phyloP scores from a whole-genome alignment of 805 yeast species.

The Middelhovenomyces tepae region DNA sequence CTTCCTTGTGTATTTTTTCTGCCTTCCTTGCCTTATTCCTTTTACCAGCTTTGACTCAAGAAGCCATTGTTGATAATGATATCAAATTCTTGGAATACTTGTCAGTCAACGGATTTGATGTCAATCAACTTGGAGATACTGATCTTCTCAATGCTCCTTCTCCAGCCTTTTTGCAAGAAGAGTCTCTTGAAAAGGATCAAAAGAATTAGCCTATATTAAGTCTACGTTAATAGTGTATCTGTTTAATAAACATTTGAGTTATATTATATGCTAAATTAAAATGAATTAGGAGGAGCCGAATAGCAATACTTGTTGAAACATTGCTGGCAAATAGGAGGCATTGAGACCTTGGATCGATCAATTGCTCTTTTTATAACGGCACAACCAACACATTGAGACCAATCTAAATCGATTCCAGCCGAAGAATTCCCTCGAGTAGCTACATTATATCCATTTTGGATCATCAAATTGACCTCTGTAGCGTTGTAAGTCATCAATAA shows the following conservation, averaged over 20 bases:
- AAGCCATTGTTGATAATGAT: conserved; percentile 74
- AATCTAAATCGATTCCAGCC: conserved; percentile 62
- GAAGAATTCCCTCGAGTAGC: too few species aligned
- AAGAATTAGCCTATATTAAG: too few species aligned
- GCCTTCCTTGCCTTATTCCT: conserved; percentile 61
- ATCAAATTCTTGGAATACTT: conserved; percentile 59
- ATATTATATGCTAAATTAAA: too few species aligned
- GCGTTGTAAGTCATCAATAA: conserved; percentile 54
- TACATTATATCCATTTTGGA: conserved; percentile 69
- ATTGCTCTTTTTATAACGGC: conserved; percentile 74
- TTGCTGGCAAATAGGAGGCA: conserved; percentile 58
- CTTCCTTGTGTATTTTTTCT: conserved; percentile 65
- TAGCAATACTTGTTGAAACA: conserved; percentile 68
- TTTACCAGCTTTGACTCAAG: conserved; percentile 77
- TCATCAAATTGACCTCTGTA: conserved; percentile 49
- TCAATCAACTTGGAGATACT: conserved; percentile 43
- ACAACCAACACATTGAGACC: conserved; percentile 73
- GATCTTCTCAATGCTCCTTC: conserved; percentile 2
- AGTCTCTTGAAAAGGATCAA: too few species aligned
- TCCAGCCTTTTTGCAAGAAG: too few species aligned
- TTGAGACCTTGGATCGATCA: conserved; percentile 54
- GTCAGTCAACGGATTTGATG: conserved; percentile 60
- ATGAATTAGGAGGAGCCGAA: too few species aligned
- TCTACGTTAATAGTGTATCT: too few species aligned
- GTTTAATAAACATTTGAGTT: too few species aligned